These are phyloP conservation scores for Conringia planisiliqua DNA, from an alignment of 345 rosid species.

Conservation along the genomic window DNA sequence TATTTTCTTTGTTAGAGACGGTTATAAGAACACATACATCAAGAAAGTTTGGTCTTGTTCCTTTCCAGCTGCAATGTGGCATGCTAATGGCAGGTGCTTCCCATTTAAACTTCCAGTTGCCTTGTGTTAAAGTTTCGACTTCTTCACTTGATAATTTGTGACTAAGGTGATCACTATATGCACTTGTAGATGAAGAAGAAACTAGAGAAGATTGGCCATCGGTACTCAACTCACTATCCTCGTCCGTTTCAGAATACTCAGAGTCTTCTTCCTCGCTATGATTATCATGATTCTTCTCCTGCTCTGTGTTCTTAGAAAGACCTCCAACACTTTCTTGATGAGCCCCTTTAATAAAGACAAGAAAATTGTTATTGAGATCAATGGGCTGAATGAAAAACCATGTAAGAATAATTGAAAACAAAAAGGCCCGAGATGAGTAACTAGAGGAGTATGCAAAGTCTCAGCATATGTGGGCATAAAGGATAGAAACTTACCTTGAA, in stretches of 20 bases:
- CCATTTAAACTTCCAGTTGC: constrained; percentile 67
- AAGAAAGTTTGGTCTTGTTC: constrained; percentile 57
- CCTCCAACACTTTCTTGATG: constrained; percentile 29
- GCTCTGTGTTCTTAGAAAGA: constrained; percentile 25
- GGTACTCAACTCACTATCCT: constrained; percentile 39
- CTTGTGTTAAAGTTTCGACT: constrained; percentile 43
- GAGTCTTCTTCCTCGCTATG: constrained; percentile 40
- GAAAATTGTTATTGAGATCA: not conserved
- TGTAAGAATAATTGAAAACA: constrained; percentile 1
- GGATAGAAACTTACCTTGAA: constrained; percentile 26
- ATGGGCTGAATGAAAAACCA: not conserved
- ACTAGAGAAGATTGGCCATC: constrained; percentile 26
- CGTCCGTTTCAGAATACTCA: constrained; percentile 43
- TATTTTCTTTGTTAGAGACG: not conserved
- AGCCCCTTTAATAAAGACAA: constrained; percentile 30
- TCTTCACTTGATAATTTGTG: constrained; percentile 57
- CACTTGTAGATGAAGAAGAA: constrained; percentile 37
- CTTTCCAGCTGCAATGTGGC: constrained; percentile 71
- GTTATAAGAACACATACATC: constrained; percentile 40
- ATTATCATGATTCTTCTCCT: constrained; percentile 31
- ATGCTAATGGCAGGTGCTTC: constrained; percentile 58
- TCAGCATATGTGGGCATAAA: not conserved
- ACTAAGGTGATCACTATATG: constrained; percentile 57
- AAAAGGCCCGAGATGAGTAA: not conserved
- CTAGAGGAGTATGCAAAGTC: not conserved